Percentiles rank a stretch among this genome's conserved stretches.
phyloP scores from a whole-genome alignment of 306 rosid genomes.

The Biancaea sappan region DNA sequence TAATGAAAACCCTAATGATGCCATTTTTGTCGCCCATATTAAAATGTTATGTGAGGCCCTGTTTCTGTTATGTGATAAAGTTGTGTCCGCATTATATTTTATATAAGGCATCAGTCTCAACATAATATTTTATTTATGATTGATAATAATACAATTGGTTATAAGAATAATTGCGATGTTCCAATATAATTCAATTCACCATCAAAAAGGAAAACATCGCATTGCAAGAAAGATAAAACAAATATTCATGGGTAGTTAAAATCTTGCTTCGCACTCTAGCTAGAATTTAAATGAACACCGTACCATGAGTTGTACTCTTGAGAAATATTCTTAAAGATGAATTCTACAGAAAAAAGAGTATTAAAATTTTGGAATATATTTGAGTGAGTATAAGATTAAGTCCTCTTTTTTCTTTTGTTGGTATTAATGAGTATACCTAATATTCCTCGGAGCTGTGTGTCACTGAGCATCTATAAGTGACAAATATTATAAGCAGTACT shows the following conservation, averaged over 20 bases:
- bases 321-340: conserved; percentile 51
- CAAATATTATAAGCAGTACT: conserved; percentile 33
- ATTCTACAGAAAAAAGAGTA: conserved; percentile 6
- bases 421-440: conserved; percentile 25
- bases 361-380: conserved; percentile 56
- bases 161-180: conserved; percentile 14
- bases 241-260: not conserved
- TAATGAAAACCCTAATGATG: conserved; percentile 36
- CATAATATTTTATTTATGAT: not conserved
- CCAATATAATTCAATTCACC: conserved; percentile 9
- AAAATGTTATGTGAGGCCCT: conserved; percentile 16
- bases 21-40: conserved; percentile 30
- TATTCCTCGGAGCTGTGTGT: conserved; percentile 38
- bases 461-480: conserved; percentile 25
- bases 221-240: conserved; percentile 2
- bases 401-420: conserved; percentile 19
- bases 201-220: conserved; percentile 10
- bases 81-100: not conserved
- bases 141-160: conserved; percentile 15
- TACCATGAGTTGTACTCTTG: conserved; percentile 44
- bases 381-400: conserved; percentile 32
- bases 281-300: conserved; percentile 16
- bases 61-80: not conserved
- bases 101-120: not conserved
- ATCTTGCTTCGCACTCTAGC: conserved; percentile 25